A percentile compares a stretch with the other conserved stretches of the same genome.
Evolutionary conservation across 257 asterid species (phyloP).

Genomic region (Solanum ossicruentum): DNA sequence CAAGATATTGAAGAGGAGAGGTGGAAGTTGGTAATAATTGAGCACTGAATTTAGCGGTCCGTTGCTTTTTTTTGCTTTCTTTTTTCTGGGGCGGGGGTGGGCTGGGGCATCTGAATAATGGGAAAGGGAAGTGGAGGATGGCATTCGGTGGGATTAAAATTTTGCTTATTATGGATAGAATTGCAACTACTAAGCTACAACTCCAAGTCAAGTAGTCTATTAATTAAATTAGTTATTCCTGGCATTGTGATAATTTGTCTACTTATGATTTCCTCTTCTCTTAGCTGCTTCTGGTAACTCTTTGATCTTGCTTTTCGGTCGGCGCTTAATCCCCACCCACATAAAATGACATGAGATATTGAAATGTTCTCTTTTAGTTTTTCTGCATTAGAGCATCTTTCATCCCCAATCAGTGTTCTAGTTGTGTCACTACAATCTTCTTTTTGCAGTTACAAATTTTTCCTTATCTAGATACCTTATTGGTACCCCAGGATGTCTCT

Average conservation of each 20-base stretch:
- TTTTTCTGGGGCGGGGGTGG: not conserved
- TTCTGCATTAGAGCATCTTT: not conserved
- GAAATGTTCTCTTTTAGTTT: not conserved
- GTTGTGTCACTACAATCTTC: not conserved
- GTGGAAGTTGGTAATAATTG: slow-evolving; percentile 99
- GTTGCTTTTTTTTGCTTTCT: slow-evolving; percentile 20
- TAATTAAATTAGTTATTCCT: not conserved
- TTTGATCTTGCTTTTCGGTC: not conserved
- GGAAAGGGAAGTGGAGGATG: not conserved
- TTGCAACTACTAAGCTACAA: not conserved
- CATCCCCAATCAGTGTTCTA: not conserved
- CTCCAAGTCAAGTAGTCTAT: not conserved
- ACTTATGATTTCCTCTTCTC: not conserved
- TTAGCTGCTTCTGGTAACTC: not conserved
- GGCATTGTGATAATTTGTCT: not conserved
- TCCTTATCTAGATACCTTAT: not conserved
- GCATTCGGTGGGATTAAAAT: not conserved
- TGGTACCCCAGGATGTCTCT: not conserved
- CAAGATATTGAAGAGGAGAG: slow-evolving; percentile 99
- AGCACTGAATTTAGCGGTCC: slow-evolving; percentile 84
- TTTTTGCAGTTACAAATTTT: not conserved
- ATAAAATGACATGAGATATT: not conserved
- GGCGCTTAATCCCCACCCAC: not conserved
- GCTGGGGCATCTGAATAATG: not conserved
- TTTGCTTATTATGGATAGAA: not conserved